Evolutionary conservation across 352 stramenopile species (phyloP).

Genomic region (Phytophthora lateralis): DNA sequence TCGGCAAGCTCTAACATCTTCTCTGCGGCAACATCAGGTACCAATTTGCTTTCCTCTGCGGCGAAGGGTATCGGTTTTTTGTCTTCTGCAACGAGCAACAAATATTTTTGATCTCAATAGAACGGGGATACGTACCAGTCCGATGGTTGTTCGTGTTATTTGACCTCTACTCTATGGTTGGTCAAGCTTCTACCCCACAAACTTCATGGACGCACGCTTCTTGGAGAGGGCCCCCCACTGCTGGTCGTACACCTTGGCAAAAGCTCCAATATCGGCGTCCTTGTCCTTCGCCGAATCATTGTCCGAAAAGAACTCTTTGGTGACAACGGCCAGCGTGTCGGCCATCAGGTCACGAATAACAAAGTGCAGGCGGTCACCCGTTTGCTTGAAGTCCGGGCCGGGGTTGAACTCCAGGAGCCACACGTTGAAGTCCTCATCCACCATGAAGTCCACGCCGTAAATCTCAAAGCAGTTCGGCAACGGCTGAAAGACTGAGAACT

Average conservation of each 20-base stretch:
- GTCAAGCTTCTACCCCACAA: constrained; percentile 41
- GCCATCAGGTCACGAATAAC: constrained; percentile 69
- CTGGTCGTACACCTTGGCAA: constrained; percentile 63
- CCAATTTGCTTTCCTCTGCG: constrained; percentile 65
- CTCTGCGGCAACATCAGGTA: constrained; percentile 62
- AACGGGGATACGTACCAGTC: constrained; percentile 6
- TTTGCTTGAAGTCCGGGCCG: constrained; percentile 83
- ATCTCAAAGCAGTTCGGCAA: constrained; percentile 77
- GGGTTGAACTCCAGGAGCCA: constrained; percentile 79
- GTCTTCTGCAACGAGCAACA: constrained; percentile 69
- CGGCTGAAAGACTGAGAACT: constrained; percentile 78
- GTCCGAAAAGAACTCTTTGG: constrained; percentile 55
- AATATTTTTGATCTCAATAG: constrained; percentile 64
- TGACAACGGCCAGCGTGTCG: constrained; percentile 61
- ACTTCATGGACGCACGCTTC: constrained; percentile 56
- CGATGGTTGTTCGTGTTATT: constrained; percentile 16
- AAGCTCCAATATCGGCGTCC: constrained; percentile 39
- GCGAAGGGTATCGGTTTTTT: constrained; percentile 86
- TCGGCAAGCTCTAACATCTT: constrained; percentile 72
- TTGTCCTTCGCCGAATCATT: constrained; percentile 17
- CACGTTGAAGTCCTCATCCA: constrained; percentile 71
- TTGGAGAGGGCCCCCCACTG: constrained; percentile 59
- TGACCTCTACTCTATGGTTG: constrained; percentile 30
- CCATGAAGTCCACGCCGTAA: constrained; percentile 80
- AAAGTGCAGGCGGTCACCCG: constrained; percentile 55